phyloP scores from a whole-genome alignment of 2,329 filamentous ascomycete genomes.

The Arthroderma sp. region DNA sequence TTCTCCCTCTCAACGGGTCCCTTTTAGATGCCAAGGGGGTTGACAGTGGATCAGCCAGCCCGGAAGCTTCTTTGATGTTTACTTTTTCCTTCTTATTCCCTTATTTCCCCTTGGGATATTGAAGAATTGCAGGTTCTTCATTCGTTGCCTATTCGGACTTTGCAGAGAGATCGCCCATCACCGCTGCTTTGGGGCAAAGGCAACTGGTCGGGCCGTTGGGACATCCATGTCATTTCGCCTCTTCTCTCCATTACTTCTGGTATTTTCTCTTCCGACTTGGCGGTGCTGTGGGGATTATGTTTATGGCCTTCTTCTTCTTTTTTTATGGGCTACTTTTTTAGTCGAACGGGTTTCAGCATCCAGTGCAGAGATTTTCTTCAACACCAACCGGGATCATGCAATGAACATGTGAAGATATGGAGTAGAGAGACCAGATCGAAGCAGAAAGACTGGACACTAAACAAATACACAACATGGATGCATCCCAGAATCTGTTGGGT shows the following conservation, averaged over 20 bases:
- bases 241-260: background rate
- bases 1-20: no score
- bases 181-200: background rate
- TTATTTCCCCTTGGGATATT: background rate
- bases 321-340: background rate
- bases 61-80: constrained; percentile 3
- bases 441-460: background rate
- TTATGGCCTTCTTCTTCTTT: background rate
- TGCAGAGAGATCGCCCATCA: background rate
- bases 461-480: background rate
- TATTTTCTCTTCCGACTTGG: constrained; percentile 1
- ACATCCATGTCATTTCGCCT: background rate
- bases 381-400: background rate
- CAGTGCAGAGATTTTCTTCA: background rate
- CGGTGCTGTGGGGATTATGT: background rate
- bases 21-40: background rate
- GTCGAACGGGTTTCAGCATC: background rate
- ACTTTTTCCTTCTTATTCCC: background rate
- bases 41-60: background rate
- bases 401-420: background rate
- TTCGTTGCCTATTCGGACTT: background rate
- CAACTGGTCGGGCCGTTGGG: background rate
- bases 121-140: background rate
- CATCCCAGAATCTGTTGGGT: background rate
- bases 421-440: background rate